A percentile compares a stretch with the other conserved stretches of the same genome.
These are phyloP conservation scores for Anacardium occidentale DNA, from an alignment of 345 rosid species.

Conservation along the genomic window DNA sequence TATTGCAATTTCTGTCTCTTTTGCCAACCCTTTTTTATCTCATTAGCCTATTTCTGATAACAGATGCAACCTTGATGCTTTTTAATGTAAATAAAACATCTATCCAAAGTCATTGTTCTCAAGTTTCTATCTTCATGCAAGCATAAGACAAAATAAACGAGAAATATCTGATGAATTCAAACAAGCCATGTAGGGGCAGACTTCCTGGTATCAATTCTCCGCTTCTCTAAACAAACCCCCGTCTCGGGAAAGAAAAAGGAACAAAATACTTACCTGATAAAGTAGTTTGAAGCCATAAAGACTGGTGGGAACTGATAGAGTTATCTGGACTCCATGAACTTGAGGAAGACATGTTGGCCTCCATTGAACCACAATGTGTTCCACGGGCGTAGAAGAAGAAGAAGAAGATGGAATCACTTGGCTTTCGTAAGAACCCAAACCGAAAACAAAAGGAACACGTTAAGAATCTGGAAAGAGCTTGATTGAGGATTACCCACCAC, in stretches of 20 bases:
- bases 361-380: slow-evolving; percentile 7
- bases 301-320: slow-evolving; percentile 14
- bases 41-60: neutral
- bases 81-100: neutral
- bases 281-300: slow-evolving; percentile 42
- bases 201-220: neutral
- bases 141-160: neutral
- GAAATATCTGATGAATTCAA: neutral
- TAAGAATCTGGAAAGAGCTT: slow-evolving; percentile 18
- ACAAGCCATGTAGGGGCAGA: neutral
- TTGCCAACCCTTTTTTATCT: neutral
- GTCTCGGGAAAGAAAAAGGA: neutral
- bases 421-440: neutral
- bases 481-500: neutral
- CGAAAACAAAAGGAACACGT: slow-evolving; percentile 18
- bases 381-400: neutral
- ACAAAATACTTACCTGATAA: slow-evolving; percentile 32
- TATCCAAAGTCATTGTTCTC: neutral
- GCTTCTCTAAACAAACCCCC: neutral
- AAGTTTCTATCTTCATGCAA: neutral
- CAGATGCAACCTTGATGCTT: neutral
- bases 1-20: neutral
- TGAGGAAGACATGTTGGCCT: slow-evolving; percentile 9
- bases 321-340: slow-evolving; percentile 7
- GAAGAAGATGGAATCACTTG: neutral